Evolutionary conservation across 2,329 filamentous ascomycete genomes (phyloP).

Genomic region (Neopestalotiopsis sp.): DNA sequence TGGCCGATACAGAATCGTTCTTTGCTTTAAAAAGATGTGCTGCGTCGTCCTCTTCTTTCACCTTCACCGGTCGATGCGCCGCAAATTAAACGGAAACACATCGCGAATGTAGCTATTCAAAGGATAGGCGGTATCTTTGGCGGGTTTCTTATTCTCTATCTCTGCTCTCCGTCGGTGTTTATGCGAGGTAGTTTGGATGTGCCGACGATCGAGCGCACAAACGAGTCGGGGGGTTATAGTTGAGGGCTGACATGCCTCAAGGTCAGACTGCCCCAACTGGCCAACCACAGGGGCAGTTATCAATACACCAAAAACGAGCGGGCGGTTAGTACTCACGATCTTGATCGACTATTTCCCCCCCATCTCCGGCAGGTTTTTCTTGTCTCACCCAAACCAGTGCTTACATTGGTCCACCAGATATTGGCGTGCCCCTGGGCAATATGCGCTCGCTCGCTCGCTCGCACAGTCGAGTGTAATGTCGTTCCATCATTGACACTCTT

Average conservation of each 20-base stretch:
- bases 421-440: not conserved
- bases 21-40: not conserved
- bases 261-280: not conserved
- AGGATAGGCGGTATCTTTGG: not conserved
- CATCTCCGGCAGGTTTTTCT: conserved; percentile 1
- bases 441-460: not conserved
- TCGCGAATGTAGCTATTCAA: not conserved
- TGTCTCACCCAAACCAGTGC: not conserved
- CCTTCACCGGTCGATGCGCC: conserved; percentile 11
- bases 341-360: not conserved
- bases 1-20: not conserved
- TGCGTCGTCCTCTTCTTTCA: not conserved
- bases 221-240: not conserved
- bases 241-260: not conserved
- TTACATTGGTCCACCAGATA: not conserved
- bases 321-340: conserved; percentile 8
- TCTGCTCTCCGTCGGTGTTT: not conserved
- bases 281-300: not conserved
- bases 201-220: conserved; percentile 2
- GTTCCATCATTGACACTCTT: not conserved
- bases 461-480: not conserved
- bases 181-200: not conserved
- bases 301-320: conserved; percentile 7
- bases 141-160: not conserved
- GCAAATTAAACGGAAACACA: conserved; percentile 10